Conservation (phyloP, 768 basidiomycete species). For the Crassisporium funariophilum region DNA sequence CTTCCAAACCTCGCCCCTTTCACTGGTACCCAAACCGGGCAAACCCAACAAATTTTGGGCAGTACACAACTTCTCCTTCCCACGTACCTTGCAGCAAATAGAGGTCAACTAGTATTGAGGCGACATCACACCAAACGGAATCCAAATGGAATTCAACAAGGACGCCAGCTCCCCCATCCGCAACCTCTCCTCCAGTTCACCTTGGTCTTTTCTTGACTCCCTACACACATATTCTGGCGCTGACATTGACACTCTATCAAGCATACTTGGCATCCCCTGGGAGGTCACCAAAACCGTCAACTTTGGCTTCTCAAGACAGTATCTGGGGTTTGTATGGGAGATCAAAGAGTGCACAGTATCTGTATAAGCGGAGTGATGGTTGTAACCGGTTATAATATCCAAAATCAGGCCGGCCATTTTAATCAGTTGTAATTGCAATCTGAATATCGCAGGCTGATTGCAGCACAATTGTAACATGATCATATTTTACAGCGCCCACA, state of each 20-base stretch:
- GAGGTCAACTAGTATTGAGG: conserved; percentile 30
- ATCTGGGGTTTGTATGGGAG: conserved; percentile 36
- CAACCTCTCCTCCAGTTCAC: conserved; percentile 23
- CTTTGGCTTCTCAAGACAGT: conserved; percentile 18
- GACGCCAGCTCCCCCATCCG: conserved; percentile 19
- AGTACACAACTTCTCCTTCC: conserved; percentile 42
- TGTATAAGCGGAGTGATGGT: too few species aligned
- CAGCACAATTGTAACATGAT: too few species aligned
- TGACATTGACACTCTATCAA: conserved; percentile 39
- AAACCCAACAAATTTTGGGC: conserved; percentile 32
- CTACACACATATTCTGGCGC: conserved; percentile 12
- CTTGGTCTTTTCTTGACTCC: conserved; percentile 16
- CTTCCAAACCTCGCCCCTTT: conserved; percentile 42
- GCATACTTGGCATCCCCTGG: conserved; percentile 33
- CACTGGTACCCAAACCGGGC: conserved; percentile 36
- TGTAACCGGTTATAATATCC: too few species aligned
- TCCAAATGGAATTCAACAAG: conserved; percentile 34
- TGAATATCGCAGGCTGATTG: too few species aligned
- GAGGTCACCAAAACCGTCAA: conserved; percentile 28
- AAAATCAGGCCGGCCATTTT: too few species aligned
- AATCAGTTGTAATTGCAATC: too few species aligned
- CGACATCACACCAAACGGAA: conserved; percentile 9
- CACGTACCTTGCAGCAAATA: conserved; percentile 11
- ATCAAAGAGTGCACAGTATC: conserved; percentile 21
- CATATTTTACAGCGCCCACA: too few species aligned